Evolutionary conservation across 345 rosid genomes (phyloP).

Genomic region (Boechera divaricarpa): DNA sequence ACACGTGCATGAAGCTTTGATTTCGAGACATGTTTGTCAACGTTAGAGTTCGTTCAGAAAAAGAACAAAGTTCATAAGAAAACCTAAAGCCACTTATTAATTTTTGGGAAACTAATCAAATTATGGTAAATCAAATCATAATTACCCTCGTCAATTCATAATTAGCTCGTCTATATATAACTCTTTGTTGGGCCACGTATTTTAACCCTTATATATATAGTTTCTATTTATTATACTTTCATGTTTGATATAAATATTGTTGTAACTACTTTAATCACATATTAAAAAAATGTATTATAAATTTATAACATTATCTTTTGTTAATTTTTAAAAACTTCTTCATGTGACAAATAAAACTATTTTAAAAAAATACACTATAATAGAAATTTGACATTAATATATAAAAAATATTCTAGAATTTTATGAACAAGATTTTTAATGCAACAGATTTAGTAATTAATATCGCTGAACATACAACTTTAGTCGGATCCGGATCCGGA

Average conservation of each 20-base stretch:
- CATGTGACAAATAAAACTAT: not conserved
- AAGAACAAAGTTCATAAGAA: slow-evolving; percentile 24
- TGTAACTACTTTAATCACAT: not conserved
- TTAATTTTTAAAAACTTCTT: too few relatives aligned
- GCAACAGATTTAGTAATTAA: not conserved
- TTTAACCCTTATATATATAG: not conserved
- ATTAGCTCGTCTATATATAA: slow-evolving; percentile 16
- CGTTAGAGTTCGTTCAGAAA: slow-evolving; percentile 15
- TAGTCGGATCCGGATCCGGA: not conserved
- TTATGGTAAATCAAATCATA: slow-evolving; percentile 32
- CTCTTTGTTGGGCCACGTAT: slow-evolving; percentile 31
- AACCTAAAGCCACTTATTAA: slow-evolving; percentile 16
- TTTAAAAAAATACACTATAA: not conserved
- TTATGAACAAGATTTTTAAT: too few relatives aligned
- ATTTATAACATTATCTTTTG: not conserved
- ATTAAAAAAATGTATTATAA: not conserved
- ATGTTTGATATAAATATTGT: not conserved
- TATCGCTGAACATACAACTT: not conserved
- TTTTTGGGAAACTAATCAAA: slow-evolving; percentile 26
- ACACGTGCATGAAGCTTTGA: slow-evolving; percentile 43
- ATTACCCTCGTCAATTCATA: slow-evolving; percentile 11
- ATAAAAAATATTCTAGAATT: not conserved
- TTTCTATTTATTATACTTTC: not conserved
- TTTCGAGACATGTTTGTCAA: slow-evolving; percentile 25
- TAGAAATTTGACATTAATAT: not conserved